These are phyloP conservation scores for Wallacemonas sp. DNA, from an alignment of 208 protist species.

Conservation along the genomic window DNA sequence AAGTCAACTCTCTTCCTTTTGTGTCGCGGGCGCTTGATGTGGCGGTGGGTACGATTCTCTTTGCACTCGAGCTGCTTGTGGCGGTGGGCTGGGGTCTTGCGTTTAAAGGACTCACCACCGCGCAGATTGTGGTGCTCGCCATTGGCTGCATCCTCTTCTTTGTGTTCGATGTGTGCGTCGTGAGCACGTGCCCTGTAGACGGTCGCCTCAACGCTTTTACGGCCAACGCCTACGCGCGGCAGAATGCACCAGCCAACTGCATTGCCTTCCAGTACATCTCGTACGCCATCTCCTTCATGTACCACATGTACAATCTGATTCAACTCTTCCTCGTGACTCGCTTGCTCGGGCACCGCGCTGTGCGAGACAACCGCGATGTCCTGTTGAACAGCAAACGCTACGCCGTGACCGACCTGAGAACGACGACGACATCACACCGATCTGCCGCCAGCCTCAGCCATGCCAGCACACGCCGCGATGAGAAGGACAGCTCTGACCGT, in stretches of 20 bases:
- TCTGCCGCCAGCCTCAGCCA: no score
- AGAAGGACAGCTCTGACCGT: no score
- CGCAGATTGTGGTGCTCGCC: constrained; percentile 31
- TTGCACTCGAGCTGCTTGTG: constrained; percentile 51
- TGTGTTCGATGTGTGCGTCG: constrained; percentile 25
- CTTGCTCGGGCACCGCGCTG: constrained; percentile 12
- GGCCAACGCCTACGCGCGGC: constrained; percentile 19
- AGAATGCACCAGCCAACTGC: constrained; percentile 2
- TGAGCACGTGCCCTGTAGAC: constrained; percentile 22
- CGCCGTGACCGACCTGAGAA: neutral
- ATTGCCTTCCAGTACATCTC: constrained; percentile 25
- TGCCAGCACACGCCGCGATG: no score
- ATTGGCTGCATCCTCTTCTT: constrained; percentile 36
- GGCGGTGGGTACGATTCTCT: constrained; percentile 23
- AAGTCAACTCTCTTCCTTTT: constrained; percentile 13
- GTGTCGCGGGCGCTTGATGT: constrained; percentile 31
- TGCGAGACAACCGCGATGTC: neutral
- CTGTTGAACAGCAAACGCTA: neutral
- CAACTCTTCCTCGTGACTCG: constrained; percentile 23
- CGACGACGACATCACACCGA: no score
- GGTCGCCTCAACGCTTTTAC: constrained; percentile 23
- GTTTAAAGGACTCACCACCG: constrained; percentile 30
- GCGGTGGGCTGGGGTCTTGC: constrained; percentile 66
- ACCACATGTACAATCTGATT: constrained; percentile 34
- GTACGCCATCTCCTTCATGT: constrained; percentile 16